Conservation (phyloP, 495 filamentous ascomycete genomes). For the Trichoderma reesei region DNA sequence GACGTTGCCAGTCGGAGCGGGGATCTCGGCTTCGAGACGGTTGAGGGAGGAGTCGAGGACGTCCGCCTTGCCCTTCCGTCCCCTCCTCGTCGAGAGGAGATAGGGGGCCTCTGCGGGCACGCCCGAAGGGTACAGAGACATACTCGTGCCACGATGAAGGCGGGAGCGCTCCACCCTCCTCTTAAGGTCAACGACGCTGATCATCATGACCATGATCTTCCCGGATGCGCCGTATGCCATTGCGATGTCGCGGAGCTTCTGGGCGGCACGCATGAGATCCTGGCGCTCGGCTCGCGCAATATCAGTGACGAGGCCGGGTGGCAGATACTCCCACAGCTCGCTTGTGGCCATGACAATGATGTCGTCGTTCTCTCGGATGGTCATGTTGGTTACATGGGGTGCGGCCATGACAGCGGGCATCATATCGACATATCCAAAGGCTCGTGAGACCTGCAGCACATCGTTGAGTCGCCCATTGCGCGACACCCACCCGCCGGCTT, state of each 20-base stretch:
- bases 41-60: slow-evolving; percentile 71
- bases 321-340: slow-evolving; percentile 91
- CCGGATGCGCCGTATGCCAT: slow-evolving; percentile 86
- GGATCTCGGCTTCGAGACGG: slow-evolving; percentile 78
- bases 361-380: slow-evolving; percentile 82
- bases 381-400: slow-evolving; percentile 69
- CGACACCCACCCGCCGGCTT: slow-evolving; percentile 92
- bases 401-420: slow-evolving; percentile 91
- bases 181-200: slow-evolving; percentile 83
- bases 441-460: slow-evolving; percentile 77
- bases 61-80: slow-evolving; percentile 57
- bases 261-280: slow-evolving; percentile 92
- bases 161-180: slow-evolving; percentile 62
- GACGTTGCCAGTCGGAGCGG: slow-evolving; percentile 79
- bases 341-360: slow-evolving; percentile 84
- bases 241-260: slow-evolving; percentile 88
- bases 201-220: slow-evolving; percentile 98
- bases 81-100: slow-evolving; percentile 48
- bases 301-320: slow-evolving; percentile 82
- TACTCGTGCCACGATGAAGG: slow-evolving; percentile 57
- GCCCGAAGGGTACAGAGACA: slow-evolving; percentile 68
- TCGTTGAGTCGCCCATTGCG: slow-evolving; percentile 91
- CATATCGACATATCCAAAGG: slow-evolving; percentile 87
- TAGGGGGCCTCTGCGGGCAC: slow-evolving; percentile 56
- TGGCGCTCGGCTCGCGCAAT: slow-evolving; percentile 69